These are phyloP conservation scores for Boletellus emodensis DNA, from an alignment of 768 basidiomycete genomes.

Conservation along the genomic window DNA sequence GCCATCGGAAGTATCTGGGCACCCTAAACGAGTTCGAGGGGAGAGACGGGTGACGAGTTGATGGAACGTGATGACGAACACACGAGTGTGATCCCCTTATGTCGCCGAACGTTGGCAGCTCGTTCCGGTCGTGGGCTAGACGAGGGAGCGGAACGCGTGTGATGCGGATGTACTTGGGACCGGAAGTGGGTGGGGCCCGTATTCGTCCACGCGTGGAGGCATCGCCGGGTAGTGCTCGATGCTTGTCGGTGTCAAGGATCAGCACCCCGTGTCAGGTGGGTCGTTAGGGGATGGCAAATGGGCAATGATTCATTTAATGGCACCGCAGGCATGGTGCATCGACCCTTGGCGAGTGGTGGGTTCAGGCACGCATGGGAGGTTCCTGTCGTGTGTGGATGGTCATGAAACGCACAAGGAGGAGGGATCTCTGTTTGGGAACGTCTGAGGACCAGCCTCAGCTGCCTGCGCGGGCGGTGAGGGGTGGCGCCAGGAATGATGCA, in stretches of 20 bases:
- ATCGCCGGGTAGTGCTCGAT: background rate
- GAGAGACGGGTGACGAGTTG: background rate
- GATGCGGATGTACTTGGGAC: background rate
- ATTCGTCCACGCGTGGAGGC: constrained; percentile 1
- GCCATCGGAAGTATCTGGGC: background rate
- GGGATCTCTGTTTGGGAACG: background rate
- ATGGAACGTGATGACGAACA: background rate
- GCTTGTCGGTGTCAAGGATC: constrained; percentile 3
- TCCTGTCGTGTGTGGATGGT: background rate
- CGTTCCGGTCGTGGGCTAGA: constrained; percentile 6
- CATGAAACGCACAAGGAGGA: no score
- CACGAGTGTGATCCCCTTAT: background rate
- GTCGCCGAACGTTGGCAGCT: constrained; percentile 3
- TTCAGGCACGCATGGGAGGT: constrained; percentile 6
- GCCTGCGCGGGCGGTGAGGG: no score
- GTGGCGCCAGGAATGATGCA: no score
- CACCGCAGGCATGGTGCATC: background rate
- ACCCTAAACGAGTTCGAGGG: constrained; percentile 1
- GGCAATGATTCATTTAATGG: background rate
- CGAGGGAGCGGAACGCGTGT: background rate
- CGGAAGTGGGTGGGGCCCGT: constrained; percentile 7
- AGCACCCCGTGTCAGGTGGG: constrained; percentile 10
- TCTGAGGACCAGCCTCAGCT: no score
- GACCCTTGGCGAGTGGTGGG: background rate
- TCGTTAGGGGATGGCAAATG: constrained; percentile 5